A percentile compares a stretch with the other conserved stretches of the same genome.
These are phyloP conservation scores for Aspergillaceae sp. DNA, from an alignment of 2,329 filamentous ascomycete genomes.

Conservation along the genomic window DNA sequence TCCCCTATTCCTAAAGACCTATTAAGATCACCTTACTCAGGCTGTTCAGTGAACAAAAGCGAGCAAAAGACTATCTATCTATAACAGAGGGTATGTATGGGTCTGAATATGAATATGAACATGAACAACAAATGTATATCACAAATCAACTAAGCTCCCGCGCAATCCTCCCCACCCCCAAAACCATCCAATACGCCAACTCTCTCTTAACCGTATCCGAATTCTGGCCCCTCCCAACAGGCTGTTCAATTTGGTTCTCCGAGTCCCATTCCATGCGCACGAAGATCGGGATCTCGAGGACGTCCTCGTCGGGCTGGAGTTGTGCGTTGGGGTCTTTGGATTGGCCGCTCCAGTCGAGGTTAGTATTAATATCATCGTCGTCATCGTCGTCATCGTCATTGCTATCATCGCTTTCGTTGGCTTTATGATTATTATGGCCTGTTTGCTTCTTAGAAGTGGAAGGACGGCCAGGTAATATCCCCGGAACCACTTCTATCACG, in stretches of 20 bases:
- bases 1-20: too few species aligned
- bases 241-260: constrained; percentile 41
- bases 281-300: constrained; percentile 88
- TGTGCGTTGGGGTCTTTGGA: constrained; percentile 6
- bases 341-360: constrained; percentile 21
- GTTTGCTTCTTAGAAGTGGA: too few species aligned
- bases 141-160: constrained; percentile 4
- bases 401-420: constrained; percentile 9
- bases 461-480: constrained; percentile 19
- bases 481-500: constrained; percentile 78
- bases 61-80: too few species aligned
- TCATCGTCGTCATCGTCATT: constrained; percentile 25
- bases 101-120: not conserved
- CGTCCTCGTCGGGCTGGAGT: constrained; percentile 48
- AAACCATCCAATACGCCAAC: constrained; percentile 89
- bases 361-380: constrained; percentile 19
- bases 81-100: too few species aligned
- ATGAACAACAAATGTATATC: constrained; percentile 1
- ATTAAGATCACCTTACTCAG: too few species aligned
- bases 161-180: constrained; percentile 75
- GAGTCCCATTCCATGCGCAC: constrained; percentile 85
- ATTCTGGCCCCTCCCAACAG: constrained; percentile 40
- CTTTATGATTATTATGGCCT: not conserved
- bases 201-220: constrained; percentile 70
- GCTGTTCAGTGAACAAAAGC: not conserved